These are phyloP conservation scores for Ilyonectria destructans DNA, from an alignment of 2,329 filamentous ascomycete species.

Conservation along the genomic window DNA sequence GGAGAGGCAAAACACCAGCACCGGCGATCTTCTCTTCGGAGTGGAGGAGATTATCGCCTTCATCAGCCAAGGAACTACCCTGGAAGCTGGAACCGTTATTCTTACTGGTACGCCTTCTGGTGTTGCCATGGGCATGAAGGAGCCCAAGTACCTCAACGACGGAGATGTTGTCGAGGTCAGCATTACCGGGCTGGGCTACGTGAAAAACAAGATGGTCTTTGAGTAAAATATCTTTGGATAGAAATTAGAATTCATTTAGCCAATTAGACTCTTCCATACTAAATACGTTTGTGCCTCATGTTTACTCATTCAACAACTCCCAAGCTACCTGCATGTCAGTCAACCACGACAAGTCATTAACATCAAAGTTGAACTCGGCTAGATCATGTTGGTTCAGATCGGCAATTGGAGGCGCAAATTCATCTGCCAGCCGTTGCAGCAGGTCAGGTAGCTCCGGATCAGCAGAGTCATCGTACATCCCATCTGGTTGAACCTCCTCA, in stretches of 20 bases:
- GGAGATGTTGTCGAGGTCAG: constrained; percentile 62
- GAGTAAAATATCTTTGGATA: constrained; percentile 39
- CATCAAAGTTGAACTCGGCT: constrained; percentile 50
- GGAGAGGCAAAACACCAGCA: constrained; percentile 64
- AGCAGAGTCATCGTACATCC: neutral
- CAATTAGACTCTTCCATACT: neutral
- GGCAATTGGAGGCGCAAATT: constrained; percentile 41
- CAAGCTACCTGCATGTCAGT: constrained; percentile 54
- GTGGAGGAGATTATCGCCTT: constrained; percentile 64
- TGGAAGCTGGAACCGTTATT: constrained; percentile 67
- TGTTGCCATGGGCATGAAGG: constrained; percentile 63
- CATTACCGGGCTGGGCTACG: constrained; percentile 54
- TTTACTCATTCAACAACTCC: constrained; percentile 49
- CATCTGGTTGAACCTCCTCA: neutral
- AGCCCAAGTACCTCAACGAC: constrained; percentile 60
- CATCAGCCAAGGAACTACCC: constrained; percentile 65
- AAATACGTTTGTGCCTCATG: neutral
- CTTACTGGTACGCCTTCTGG: constrained; percentile 66
- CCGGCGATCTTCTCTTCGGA: constrained; percentile 66
- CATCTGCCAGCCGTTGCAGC: constrained; percentile 41
- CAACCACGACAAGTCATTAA: constrained; percentile 54
- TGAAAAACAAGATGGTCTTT: constrained; percentile 59
- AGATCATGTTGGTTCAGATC: constrained; percentile 47
- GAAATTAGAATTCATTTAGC: neutral
- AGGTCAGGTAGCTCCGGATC: constrained; percentile 31